These are phyloP conservation scores for Endoconidiophora laricicola DNA, from an alignment of 2,329 filamentous ascomycete genomes.

Conservation along the genomic window DNA sequence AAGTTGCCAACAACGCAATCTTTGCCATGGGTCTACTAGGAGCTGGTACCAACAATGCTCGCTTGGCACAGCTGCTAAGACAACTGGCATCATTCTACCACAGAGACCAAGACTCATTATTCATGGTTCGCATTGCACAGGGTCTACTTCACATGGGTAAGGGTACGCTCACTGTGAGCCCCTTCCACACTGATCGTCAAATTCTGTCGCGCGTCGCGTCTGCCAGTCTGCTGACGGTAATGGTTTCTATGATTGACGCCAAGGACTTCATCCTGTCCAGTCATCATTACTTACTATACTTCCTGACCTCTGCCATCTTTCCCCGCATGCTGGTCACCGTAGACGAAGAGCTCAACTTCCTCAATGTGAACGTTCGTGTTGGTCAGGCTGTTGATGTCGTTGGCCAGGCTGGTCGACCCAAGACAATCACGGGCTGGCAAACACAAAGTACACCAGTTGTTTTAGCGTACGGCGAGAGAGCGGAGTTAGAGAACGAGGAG, in stretches of 20 bases:
- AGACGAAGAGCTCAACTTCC: conserved; percentile 81
- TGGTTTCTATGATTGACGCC: conserved; percentile 87
- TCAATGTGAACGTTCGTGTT: conserved; percentile 91
- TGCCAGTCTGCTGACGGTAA: conserved; percentile 73
- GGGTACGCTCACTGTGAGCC: conserved; percentile 85
- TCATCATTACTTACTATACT: conserved; percentile 90
- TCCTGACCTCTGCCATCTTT: conserved; percentile 90
- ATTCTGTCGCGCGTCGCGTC: conserved; percentile 84
- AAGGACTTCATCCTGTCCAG: conserved; percentile 59
- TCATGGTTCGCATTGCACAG: conserved; percentile 98
- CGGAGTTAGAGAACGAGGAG: conserved; percentile 93
- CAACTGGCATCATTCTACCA: conserved; percentile 98
- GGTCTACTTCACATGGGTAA: conserved; percentile 98
- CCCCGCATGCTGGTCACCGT: conserved; percentile 92
- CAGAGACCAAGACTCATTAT: conserved; percentile 84
- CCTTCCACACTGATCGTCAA: conserved; percentile 98
- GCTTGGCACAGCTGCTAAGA: conserved; percentile 80
- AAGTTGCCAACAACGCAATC: conserved; percentile 95
- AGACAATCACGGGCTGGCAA: conserved; percentile 99
- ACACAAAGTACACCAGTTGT: conserved; percentile 98
- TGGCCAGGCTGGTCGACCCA: conserved; percentile 87
- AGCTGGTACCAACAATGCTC: conserved; percentile 94
- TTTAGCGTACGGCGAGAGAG: conserved; percentile 83
- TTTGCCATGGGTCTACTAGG: conserved; percentile 97
- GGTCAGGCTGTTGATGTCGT: conserved; percentile 97